Evolutionary conservation across 108 stramenopile species (phyloP).

Genomic region (Cylindrotheca fusiformis): DNA sequence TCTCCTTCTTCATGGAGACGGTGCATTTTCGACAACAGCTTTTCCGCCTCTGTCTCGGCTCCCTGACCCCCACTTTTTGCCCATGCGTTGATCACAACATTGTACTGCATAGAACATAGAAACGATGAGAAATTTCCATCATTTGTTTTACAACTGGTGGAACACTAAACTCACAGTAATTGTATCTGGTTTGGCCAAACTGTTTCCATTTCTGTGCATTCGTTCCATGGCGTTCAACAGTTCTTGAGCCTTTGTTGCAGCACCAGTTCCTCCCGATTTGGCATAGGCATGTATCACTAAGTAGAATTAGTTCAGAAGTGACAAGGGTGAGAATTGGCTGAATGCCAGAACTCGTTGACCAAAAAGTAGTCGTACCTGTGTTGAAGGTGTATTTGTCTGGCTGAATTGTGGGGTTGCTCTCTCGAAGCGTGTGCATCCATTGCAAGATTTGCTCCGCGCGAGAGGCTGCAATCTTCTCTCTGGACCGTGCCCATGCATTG

Average conservation of each 20-base stretch:
- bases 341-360: slow-evolving; percentile 26
- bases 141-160: background rate
- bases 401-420: slow-evolving; percentile 35
- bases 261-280: slow-evolving; percentile 53
- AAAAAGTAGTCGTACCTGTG: slow-evolving; percentile 22
- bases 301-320: too few species aligned
- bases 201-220: slow-evolving; percentile 67
- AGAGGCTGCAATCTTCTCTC: slow-evolving; percentile 68
- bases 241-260: slow-evolving; percentile 75
- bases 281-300: slow-evolving; percentile 74
- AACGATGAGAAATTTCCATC: background rate
- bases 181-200: slow-evolving; percentile 74
- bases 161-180: slow-evolving; percentile 56
- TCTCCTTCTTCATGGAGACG: slow-evolving; percentile 61
- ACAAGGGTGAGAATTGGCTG: background rate
- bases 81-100: slow-evolving; percentile 80
- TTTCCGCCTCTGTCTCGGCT: slow-evolving; percentile 71
- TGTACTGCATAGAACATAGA: slow-evolving; percentile 38
- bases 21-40: slow-evolving; percentile 77
- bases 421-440: slow-evolving; percentile 78
- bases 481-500: slow-evolving; percentile 81
- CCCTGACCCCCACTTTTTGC: slow-evolving; percentile 83
- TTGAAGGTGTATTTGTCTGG: slow-evolving; percentile 86
- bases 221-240: slow-evolving; percentile 69
- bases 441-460: slow-evolving; percentile 80